These are phyloP conservation scores for Salix caprea DNA, from an alignment of 345 rosid genomes.

Conservation along the genomic window DNA sequence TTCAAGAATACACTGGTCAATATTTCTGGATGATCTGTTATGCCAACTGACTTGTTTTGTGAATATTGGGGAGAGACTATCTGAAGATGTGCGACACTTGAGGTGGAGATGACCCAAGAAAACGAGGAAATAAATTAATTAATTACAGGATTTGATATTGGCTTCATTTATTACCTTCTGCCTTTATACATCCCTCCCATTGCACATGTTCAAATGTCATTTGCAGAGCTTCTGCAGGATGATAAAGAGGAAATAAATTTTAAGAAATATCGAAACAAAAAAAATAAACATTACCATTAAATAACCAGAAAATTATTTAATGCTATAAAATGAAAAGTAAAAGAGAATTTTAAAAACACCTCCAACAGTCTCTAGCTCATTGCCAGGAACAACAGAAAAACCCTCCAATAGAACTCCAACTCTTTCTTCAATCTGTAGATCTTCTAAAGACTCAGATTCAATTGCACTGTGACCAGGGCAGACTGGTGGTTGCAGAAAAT, in stretches of 20 bases:
- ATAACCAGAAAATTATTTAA: neutral
- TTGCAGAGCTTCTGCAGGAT: conserved; percentile 66
- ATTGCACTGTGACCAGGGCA: conserved; percentile 23
- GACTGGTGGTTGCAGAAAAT: conserved; percentile 4
- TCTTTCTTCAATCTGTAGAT: conserved; percentile 68
- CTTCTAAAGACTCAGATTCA: conserved; percentile 37
- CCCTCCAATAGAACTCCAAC: conserved; percentile 73
- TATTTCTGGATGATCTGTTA: neutral
- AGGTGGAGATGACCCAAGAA: conserved; percentile 8
- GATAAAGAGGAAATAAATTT: conserved; percentile 6
- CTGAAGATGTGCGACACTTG: neutral
- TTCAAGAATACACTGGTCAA: conserved; percentile 9
- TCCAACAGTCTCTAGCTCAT: conserved; percentile 73
- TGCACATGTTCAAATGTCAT: conserved; percentile 48
- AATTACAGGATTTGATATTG: neutral
- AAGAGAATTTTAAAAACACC: conserved; percentile 39
- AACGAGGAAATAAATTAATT: neutral
- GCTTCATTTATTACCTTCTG: conserved; percentile 47
- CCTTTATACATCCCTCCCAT: conserved; percentile 41
- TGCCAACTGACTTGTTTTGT: neutral
- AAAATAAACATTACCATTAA: neutral
- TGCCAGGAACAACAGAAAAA: conserved; percentile 57
- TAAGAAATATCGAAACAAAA: neutral
- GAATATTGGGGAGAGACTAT: neutral
- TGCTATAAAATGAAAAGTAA: neutral